Evolutionary conservation across 805 yeast species (phyloP), one percentile per base, ranked within the genome.

Genomic region (Candida pini): DNA sequence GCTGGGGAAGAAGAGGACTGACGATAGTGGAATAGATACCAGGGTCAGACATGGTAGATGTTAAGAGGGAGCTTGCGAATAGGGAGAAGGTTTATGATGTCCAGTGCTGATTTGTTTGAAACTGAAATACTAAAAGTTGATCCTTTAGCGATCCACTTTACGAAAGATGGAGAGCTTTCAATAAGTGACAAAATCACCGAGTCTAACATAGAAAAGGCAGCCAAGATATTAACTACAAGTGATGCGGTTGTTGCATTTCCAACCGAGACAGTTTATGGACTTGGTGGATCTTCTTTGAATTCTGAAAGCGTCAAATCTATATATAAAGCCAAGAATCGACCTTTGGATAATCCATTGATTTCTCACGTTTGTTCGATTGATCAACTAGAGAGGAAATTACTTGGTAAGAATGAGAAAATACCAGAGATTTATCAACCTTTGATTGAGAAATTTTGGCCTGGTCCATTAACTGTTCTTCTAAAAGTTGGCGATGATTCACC

Each of bases 201-300:
- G 38, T 37, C 47, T 9, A 73, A 73, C 39, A 59, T 88, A 2
- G 33, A 57, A 9, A 58, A 58, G 14, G 97, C 96, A 5, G 78
- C 87, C 0, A 47, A 62, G 2, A 59, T 78, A 4, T 57, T 88
- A 4, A 56, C 63, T 13, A 56, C 58, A 2, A 63, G 80, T 0
- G 54, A 69, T 25, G 64, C 76, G 18, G 87, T 81, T 0, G 88
- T 92, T 10, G 97, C 90, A 0, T 89, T 92, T 49, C 98, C 98
- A 2, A 86, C 98, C 0, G 98, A 92, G 54, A 92, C 98, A 0
- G 98, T 92, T 0, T 92, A 92, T 56, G 98, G 98, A 0, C 68
- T 92, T 1, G 98, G 96, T 0, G 98, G 92, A 1, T 81, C 89
- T 3, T 84, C 95, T 0, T 63, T 85, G 32, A 69, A 67, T 35